Conservation (phyloP, 805 yeast species). For the Nakazawaea populi region DNA sequence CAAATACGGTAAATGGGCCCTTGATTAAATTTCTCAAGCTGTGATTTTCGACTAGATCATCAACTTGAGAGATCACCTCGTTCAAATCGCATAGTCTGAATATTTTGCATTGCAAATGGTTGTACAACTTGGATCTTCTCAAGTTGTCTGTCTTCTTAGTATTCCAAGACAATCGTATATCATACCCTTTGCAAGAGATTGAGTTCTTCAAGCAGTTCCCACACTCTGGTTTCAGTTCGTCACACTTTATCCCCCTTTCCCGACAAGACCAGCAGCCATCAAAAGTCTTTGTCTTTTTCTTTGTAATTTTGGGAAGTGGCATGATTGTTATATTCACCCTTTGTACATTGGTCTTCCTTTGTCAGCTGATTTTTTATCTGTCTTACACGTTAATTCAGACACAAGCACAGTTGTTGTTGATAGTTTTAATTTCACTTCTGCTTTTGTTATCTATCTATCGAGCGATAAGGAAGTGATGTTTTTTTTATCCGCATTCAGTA, state of each 20-base stretch:
- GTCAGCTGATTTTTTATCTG: too few relatives aligned
- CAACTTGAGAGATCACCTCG: background rate
- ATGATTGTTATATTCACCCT: background rate
- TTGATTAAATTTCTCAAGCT: background rate
- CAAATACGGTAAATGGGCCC: constrained; percentile 8
- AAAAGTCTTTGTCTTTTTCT: constrained; percentile 25
- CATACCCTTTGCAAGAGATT: constrained; percentile 43
- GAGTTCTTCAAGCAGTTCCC: constrained; percentile 38
- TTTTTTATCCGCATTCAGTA: background rate
- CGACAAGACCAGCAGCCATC: constrained; percentile 56
- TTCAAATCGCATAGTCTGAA: background rate
- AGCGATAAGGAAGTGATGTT: background rate
- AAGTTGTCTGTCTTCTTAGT: constrained; percentile 7
- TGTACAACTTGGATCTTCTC: constrained; percentile 7
- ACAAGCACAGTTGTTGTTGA: too few relatives aligned
- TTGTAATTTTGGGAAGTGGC: background rate
- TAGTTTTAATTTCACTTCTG: background rate
- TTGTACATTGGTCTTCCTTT: background rate
- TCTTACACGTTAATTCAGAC: too few relatives aligned
- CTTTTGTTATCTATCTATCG: background rate
- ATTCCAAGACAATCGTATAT: constrained; percentile 38
- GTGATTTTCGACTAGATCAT: background rate
- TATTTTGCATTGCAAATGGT: constrained; percentile 1
- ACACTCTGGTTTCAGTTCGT: constrained; percentile 39
- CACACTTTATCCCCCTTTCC: constrained; percentile 47